phyloP scores from a whole-genome alignment of 2,329 filamentous ascomycete species.

The Talaromyces islandicus region DNA sequence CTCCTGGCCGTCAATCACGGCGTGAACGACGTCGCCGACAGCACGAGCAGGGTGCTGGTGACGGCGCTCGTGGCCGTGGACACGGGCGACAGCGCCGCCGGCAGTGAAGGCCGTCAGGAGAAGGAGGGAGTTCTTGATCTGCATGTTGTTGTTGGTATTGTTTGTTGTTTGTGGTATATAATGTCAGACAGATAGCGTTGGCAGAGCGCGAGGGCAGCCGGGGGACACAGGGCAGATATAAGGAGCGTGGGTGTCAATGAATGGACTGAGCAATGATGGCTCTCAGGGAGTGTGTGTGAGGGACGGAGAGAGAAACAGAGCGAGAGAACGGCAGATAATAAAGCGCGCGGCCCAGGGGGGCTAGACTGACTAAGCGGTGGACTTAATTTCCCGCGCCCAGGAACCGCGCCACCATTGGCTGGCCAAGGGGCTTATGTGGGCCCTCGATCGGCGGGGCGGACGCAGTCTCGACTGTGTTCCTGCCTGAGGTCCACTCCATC shows the following conservation, averaged over 20 bases:
- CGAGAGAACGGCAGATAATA: slow-evolving; percentile 1
- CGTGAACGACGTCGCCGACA: slow-evolving; percentile 26
- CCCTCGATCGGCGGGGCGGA: background rate
- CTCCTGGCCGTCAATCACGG: slow-evolving; percentile 27
- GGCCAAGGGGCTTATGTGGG: background rate
- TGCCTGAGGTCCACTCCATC: background rate
- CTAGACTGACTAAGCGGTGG: background rate
- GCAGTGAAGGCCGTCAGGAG: slow-evolving; percentile 32
- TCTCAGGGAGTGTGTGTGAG: slow-evolving; percentile 1
- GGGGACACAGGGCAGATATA: slow-evolving; percentile 1
- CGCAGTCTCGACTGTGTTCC: background rate
- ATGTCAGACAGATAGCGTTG: background rate
- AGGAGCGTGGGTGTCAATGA: slow-evolving; percentile 11
- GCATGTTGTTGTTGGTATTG: slow-evolving; percentile 19
- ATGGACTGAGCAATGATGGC: slow-evolving; percentile 11
- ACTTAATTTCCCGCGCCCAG: slow-evolving; percentile 1
- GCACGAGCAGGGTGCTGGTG: slow-evolving; percentile 29
- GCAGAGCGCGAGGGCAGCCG: background rate
- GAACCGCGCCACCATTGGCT: slow-evolving; percentile 7
- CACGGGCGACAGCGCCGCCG: slow-evolving; percentile 28
- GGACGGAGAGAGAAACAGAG: slow-evolving; percentile 2
- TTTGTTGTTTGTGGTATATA: background rate
- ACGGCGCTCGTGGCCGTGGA: slow-evolving; percentile 34
- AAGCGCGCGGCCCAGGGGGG: slow-evolving; percentile 1
- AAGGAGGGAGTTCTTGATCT: slow-evolving; percentile 32